These are phyloP conservation scores for Spinacia oleracea DNA, from an alignment of 179 eudicot genomes.

Conservation along the genomic window DNA sequence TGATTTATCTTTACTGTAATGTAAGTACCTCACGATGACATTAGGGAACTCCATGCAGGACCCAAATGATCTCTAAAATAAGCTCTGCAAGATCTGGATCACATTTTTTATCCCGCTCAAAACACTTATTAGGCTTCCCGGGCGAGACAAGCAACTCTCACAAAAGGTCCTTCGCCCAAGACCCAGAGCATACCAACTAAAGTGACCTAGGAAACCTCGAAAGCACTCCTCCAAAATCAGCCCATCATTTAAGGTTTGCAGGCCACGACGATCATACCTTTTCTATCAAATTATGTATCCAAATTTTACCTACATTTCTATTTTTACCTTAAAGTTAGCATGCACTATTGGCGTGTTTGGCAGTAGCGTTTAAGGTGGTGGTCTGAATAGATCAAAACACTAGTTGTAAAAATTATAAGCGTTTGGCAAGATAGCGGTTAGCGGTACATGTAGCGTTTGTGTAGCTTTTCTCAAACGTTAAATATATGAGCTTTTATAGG, in stretches of 20 bases:
- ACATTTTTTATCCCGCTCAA: neutral
- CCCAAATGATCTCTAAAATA: neutral
- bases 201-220: neutral
- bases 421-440: no score
- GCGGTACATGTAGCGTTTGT: no score
- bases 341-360: no score
- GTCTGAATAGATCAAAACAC: no score
- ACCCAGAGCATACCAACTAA: neutral
- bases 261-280: neutral
- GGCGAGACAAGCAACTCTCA: neutral
- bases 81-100: neutral
- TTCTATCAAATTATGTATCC: neutral
- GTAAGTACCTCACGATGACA: neutral
- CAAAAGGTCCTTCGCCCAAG: neutral
- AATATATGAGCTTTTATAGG: no score
- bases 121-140: neutral
- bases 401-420: no score
- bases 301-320: neutral
- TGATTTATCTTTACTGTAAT: neutral
- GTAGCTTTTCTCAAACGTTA: no score
- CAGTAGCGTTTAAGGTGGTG: no score
- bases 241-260: neutral
- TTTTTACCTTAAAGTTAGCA: neutral
- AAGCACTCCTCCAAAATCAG: neutral
- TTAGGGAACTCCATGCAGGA: neutral